Evolutionary conservation across 202 grass and related monocot genomes (phyloP), one percentile per base, ranked within the genome.

Genomic region (Setaria italica): DNA sequence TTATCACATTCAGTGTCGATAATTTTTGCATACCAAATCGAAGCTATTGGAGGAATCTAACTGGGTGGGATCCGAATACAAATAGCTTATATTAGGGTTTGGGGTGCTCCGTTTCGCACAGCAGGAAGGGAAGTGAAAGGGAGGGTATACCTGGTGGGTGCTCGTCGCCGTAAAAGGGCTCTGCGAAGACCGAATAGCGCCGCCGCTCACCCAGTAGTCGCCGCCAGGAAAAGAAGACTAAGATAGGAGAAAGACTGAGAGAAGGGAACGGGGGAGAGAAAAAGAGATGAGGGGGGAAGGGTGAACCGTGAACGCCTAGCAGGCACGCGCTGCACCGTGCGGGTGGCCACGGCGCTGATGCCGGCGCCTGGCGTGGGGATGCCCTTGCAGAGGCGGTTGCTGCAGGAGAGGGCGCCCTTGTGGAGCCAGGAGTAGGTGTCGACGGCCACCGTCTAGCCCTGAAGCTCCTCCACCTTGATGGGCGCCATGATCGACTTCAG

Each of bases 371-470:
- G 51, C 51, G 51, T 99, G 67, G 90, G 96, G 14, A 99, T 63
- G 88, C 93, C 91, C 77, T 99, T 99, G 96, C 93, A 99, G 67
- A 99, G 88, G 84, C 88, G 82, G 48, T 88, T 76, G 84, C 91
- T 84, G 85, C 96, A 99, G 59, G 90, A 94, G 67, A 95, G 91
- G 53, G 93, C 96, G 41, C 96, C 96, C 79, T 95, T 99, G 88
- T 99, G 96, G 72, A 99, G 96, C 96, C 96, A 95, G 30, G 96
- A 99, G 69, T 99, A 99, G 72, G 96, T 94, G 82, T 99, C 91
- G 25, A 99, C 93, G 70, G 93, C 93, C 80, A 98, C 93, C n/a
- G 81, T 86, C 84, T 95, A 90, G 11, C 91, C 91, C 73, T 87
- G 91, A 35, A 98, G 59, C 79, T 92, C 91, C 88, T 94, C 91